Evolutionary conservation across 371 early-diverging fungal genomes (phyloP).

Genomic region (Fennellomyces sp.): DNA sequence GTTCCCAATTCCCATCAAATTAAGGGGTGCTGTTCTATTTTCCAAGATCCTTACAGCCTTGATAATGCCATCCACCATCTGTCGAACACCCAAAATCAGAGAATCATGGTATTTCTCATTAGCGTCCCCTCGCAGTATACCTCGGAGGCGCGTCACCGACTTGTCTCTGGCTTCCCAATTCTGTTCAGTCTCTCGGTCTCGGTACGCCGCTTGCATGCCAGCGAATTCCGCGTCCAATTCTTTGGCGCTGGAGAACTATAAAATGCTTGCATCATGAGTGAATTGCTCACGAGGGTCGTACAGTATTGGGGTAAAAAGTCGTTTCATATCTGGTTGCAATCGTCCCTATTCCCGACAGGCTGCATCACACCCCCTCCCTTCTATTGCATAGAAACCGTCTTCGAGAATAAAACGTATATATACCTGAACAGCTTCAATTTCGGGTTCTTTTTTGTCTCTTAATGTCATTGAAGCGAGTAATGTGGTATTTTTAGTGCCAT

Average conservation of each 20-base stretch:
- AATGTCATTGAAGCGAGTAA: slow-evolving; percentile 17
- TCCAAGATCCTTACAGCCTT: slow-evolving; percentile 37
- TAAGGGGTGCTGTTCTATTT: neutral
- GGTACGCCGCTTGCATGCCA: slow-evolving; percentile 14
- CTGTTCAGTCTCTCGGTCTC: slow-evolving; percentile 35
- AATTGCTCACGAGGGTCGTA: neutral
- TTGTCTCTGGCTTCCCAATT: slow-evolving; percentile 36
- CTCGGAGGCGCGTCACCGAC: slow-evolving; percentile 27
- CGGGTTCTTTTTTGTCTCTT: slow-evolving; percentile 19
- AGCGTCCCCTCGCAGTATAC: slow-evolving; percentile 43
- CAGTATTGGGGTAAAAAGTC: neutral
- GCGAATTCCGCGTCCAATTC: slow-evolving; percentile 26
- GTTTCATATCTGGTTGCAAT: neutral
- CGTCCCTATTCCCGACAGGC: neutral
- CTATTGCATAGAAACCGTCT: neutral
- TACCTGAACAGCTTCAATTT: slow-evolving; percentile 23
- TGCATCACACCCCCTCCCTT: neutral
- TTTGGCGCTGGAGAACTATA: slow-evolving; percentile 25
- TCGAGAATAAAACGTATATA: neutral
- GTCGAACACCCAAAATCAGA: slow-evolving; percentile 30
- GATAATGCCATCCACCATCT: slow-evolving; percentile 48
- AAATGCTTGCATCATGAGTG: neutral
- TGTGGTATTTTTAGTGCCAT: slow-evolving; percentile 1
- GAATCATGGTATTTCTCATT: slow-evolving; percentile 37
- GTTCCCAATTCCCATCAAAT: neutral